Percentiles rank a stretch among this genome's conserved stretches.
These are phyloP conservation scores for Psidium friedrichsthalianum DNA, from an alignment of 345 rosid genomes.

Conservation along the genomic window DNA sequence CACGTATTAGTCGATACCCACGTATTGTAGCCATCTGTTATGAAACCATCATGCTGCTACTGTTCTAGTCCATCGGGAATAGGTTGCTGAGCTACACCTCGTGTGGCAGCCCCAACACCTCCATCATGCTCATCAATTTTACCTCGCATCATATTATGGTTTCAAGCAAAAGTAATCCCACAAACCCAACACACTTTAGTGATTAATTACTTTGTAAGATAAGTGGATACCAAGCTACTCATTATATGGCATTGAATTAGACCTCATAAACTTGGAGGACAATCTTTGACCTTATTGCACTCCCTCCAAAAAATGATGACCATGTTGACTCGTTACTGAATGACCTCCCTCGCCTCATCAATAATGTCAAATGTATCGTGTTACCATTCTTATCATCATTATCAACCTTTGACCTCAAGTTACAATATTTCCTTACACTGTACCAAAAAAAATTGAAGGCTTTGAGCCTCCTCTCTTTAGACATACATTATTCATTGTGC, in stretches of 20 bases:
- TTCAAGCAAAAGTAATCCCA: neutral
- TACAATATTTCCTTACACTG: constrained; percentile 39
- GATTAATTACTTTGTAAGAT: no score
- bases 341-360: no score
- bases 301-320: no score
- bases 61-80: constrained; percentile 49
- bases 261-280: no score
- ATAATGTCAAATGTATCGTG: no score
- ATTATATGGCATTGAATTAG: neutral
- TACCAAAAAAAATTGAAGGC: constrained; percentile 46
- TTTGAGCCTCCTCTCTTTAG: constrained; percentile 51
- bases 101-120: constrained; percentile 45
- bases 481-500: constrained; percentile 67
- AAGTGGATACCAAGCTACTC: neutral
- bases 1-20: constrained; percentile 61
- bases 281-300: no score
- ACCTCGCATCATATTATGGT: constrained; percentile 17
- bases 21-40: constrained; percentile 53
- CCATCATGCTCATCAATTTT: constrained; percentile 43
- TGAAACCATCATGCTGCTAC: constrained; percentile 66
- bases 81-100: constrained; percentile 65
- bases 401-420: neutral
- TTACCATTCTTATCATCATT: no score
- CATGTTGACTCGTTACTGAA: no score
- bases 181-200: no score